These are phyloP conservation scores for Condylostoma magnum DNA, from an alignment of 169 alveolate genomes.

Conservation along the genomic window DNA sequence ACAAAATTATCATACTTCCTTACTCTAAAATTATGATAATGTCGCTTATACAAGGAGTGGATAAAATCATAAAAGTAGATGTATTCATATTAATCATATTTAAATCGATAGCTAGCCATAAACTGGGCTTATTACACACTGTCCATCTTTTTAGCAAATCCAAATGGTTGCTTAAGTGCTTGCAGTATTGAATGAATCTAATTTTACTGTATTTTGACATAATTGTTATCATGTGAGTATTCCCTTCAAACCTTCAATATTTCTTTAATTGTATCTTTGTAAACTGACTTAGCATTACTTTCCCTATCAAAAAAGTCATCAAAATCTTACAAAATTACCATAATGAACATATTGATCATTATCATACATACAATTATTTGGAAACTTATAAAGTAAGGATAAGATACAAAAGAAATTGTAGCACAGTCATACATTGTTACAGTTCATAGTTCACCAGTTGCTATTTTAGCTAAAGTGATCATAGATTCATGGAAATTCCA, in stretches of 20 bases:
- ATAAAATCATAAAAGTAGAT: no score
- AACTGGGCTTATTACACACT: no score
- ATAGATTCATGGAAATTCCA: slow-evolving; percentile 54
- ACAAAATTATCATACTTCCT: no score
- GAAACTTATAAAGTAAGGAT: slow-evolving; percentile 30
- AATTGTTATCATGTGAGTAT: slow-evolving; percentile 52
- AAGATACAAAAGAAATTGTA: not conserved
- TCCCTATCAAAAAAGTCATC: slow-evolving; percentile 38
- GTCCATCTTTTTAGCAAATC: not conserved
- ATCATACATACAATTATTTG: slow-evolving; percentile 42
- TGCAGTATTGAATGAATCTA: slow-evolving; percentile 19
- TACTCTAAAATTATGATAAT: no score
- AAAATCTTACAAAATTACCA: slow-evolving; percentile 74
- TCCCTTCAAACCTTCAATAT: slow-evolving; percentile 66
- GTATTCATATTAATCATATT: no score
- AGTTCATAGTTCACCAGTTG: slow-evolving; percentile 66
- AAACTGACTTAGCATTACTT: slow-evolving; percentile 52
- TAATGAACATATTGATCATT: slow-evolving; percentile 69
- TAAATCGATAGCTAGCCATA: no score
- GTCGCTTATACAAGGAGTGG: no score
- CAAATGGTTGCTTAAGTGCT: slow-evolving; percentile 27
- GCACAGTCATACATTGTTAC: slow-evolving; percentile 23
- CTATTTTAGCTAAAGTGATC: slow-evolving; percentile 34
- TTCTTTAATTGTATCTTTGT: slow-evolving; percentile 54
- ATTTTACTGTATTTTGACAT: slow-evolving; percentile 31